phyloP scores from a whole-genome alignment of 1,139 yeast species.

The Blastobotrys elegans region DNA sequence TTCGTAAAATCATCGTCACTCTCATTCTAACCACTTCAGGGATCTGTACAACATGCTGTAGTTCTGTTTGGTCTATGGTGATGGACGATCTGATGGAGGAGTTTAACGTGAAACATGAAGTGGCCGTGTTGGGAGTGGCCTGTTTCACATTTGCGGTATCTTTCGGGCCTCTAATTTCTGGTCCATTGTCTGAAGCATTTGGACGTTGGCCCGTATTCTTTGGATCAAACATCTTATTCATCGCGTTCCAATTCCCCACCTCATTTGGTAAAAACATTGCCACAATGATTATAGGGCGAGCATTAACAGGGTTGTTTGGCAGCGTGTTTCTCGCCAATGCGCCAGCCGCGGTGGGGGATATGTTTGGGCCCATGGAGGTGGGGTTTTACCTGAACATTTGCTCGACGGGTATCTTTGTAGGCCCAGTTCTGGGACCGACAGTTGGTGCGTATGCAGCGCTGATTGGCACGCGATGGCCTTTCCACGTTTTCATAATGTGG shows the following conservation, averaged over 20 bases:
- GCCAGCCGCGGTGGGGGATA: slow-evolving; percentile 78
- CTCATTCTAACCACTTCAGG: slow-evolving; percentile 43
- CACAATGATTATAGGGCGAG: slow-evolving; percentile 58
- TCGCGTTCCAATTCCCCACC: slow-evolving; percentile 55
- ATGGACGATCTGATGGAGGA: slow-evolving; percentile 33
- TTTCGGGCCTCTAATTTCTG: slow-evolving; percentile 56
- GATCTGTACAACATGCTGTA: slow-evolving; percentile 42
- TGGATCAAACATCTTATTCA: slow-evolving; percentile 33
- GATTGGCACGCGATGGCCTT: slow-evolving; percentile 46
- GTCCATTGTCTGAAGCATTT: slow-evolving; percentile 59
- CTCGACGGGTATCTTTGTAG: slow-evolving; percentile 58
- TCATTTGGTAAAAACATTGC: slow-evolving; percentile 66
- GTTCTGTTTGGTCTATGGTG: slow-evolving; percentile 55
- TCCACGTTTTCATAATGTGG: slow-evolving; percentile 55
- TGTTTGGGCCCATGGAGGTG: slow-evolving; percentile 54
- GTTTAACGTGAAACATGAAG: slow-evolving; percentile 18
- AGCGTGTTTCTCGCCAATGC: slow-evolving; percentile 68
- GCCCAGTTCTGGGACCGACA: slow-evolving; percentile 61
- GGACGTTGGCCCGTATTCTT: slow-evolving; percentile 55
- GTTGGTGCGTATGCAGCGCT: slow-evolving; percentile 41
- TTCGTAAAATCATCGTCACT: not conserved
- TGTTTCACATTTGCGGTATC: slow-evolving; percentile 59
- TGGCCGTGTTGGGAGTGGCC: slow-evolving; percentile 47
- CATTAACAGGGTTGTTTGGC: slow-evolving; percentile 57
- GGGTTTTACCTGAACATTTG: slow-evolving; percentile 65